Evolutionary conservation across 164 flowering plant species (phyloP).

Genomic region (Annona cherimola): DNA sequence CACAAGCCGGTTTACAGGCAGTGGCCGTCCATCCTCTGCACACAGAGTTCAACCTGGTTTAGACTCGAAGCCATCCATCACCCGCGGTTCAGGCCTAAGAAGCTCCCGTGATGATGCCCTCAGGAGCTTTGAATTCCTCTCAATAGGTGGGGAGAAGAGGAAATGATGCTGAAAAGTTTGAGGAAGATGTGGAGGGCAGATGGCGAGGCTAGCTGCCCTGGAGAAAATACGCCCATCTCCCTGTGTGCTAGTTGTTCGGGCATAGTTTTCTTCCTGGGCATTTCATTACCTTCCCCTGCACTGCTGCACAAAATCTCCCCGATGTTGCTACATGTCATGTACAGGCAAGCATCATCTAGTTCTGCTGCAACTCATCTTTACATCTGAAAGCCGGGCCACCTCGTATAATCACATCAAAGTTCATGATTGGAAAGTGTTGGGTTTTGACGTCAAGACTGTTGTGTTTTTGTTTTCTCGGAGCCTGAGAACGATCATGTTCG

Average conservation of each 20-base stretch:
- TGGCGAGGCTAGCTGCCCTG: constrained; percentile 1
- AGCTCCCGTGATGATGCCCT: constrained; percentile 30
- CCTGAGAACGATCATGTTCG: no score
- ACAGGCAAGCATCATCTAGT: background rate
- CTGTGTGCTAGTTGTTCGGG: background rate
- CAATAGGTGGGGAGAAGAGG: constrained; percentile 40
- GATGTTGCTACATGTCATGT: background rate
- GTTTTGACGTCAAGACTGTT: no score
- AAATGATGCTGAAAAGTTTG: constrained; percentile 17
- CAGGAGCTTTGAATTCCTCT: constrained; percentile 44
- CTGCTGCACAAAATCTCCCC: background rate
- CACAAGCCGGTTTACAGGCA: constrained; percentile 19
- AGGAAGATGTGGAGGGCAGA: background rate
- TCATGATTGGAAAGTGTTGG: no score
- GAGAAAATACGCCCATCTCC: background rate
- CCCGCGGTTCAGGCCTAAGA: constrained; percentile 23
- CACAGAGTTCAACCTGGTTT: constrained; percentile 34
- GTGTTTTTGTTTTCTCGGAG: no score
- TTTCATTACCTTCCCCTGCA: background rate
- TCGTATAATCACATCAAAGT: no score
- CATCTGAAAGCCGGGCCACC: constrained; percentile 1
- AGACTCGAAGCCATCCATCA: constrained; percentile 28
- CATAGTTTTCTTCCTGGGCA: background rate
- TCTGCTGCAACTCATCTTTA: background rate
- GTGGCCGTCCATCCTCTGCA: constrained; percentile 27